Evolutionary conservation across 2,329 filamentous ascomycete genomes (phyloP), one percentile per base, ranked within the genome.

Genomic region (Diaporthe batatas): DNA sequence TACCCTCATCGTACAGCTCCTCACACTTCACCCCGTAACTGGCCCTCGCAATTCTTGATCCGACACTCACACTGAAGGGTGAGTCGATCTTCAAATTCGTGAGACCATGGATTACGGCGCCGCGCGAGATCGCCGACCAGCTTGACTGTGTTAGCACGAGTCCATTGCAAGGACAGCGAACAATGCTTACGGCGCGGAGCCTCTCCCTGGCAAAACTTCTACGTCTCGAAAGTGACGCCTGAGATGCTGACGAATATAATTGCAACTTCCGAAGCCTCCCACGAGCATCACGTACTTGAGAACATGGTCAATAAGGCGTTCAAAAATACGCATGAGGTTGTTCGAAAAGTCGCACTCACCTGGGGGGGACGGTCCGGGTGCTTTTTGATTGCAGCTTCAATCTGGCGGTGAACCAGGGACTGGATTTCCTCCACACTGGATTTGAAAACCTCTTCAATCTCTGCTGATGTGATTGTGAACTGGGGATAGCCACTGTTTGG

Each of bases 251-350:
- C 73, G 75, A 0, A 85, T 71, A 6, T 81, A 83, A 0, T 62
- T 42, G 18, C 77, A 81, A 2, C 80, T 75, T 0, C 84, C 83
- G 6, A 85, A 82, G 0, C 83, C 84, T 0, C 84, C 84, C 0
- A 82, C 83, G 0, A 85, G 77, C 1, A 84, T 77, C 6, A 85
- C 68, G 32, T 80, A 81, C 84, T 84, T 1, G 18, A 1, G 7
- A 4, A 3, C 2, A 49, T 1, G 6, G 25, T 64, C 18, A 64
- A 25, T 10, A 3, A 8, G 3, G 3, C 42, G 11, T 25, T 12
- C 3, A 11, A 14, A 39, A 12, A 39, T 29, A 39, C 12, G 11
- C 36, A 39, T 39, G 1, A 12, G 36, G 10, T 39, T 39, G 36
- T 21, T 51, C 14, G 25, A 10, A 11, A 53, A 14, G 6, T 14